Percentiles rank a stretch among this genome's conserved stretches.
Evolutionary conservation across 2,329 filamentous ascomycete genomes (phyloP).

Genomic region (Penicillium occitanis): DNA sequence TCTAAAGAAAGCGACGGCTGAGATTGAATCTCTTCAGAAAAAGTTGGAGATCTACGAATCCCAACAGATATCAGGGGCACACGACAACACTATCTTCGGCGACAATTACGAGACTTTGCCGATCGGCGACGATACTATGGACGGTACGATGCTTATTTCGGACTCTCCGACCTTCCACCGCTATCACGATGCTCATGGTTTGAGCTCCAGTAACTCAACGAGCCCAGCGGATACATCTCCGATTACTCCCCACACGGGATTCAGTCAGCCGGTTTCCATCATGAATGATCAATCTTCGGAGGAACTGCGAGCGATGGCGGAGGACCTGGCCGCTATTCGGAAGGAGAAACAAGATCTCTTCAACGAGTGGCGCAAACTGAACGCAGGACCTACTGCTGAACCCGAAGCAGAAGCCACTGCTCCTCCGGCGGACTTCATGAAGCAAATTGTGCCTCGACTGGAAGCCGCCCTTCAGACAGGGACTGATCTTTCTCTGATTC

Average conservation of each 20-base stretch:
- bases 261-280: conserved; percentile 25
- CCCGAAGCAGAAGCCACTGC: conserved; percentile 29
- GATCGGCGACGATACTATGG: conserved; percentile 32
- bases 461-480: conserved; percentile 38
- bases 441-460: conserved; percentile 38
- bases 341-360: conserved; percentile 44
- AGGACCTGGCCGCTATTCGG: conserved; percentile 41
- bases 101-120: conserved; percentile 28
- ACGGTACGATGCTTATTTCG: conserved; percentile 31
- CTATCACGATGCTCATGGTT: background rate
- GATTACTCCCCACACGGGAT: conserved; percentile 20
- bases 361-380: conserved; percentile 36
- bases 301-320: conserved; percentile 33
- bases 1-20: conserved; percentile 29
- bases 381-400: conserved; percentile 29
- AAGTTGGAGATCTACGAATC: conserved; percentile 28
- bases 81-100: conserved; percentile 25
- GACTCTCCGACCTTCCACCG: conserved; percentile 30
- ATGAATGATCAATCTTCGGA: conserved; percentile 18
- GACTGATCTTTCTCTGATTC: conserved; percentile 38
- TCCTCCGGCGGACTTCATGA: conserved; percentile 42
- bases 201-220: background rate
- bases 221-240: conserved; percentile 17
- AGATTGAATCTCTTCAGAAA: conserved; percentile 30
- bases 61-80: conserved; percentile 24